phyloP scores from a whole-genome alignment of 2,329 filamentous ascomycete species.

The Penicillium vulpinum region DNA sequence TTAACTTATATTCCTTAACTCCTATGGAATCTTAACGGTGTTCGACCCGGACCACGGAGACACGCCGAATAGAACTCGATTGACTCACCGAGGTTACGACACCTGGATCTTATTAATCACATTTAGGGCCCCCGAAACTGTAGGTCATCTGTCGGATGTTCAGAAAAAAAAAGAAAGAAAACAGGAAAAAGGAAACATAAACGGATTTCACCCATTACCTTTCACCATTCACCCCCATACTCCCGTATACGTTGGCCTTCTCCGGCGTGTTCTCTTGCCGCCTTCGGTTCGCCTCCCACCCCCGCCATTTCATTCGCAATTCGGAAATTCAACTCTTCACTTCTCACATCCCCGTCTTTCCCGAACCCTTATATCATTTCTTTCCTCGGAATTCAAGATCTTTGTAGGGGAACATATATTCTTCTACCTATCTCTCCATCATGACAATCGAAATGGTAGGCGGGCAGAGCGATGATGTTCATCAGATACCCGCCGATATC shows the following conservation, averaged over 20 bases:
- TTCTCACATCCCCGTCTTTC: neutral
- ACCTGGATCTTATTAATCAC: slow-evolving; percentile 23
- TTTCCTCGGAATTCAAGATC: neutral
- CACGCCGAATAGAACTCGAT: slow-evolving; percentile 12
- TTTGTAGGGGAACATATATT: neutral
- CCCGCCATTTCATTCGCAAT: slow-evolving; percentile 8
- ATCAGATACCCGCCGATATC: slow-evolving; percentile 23
- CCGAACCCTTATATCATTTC: neutral
- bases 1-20: neutral
- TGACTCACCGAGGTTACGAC: slow-evolving; percentile 25
- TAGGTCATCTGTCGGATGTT: neutral
- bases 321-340: slow-evolving; percentile 1
- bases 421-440: slow-evolving; percentile 11
- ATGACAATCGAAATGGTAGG: slow-evolving; percentile 32
- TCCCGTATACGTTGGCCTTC: neutral
- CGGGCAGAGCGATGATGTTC: slow-evolving; percentile 32
- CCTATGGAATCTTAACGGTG: neutral
- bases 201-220: neutral
- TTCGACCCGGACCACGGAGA: slow-evolving; percentile 1
- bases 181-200: neutral
- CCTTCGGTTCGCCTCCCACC: slow-evolving; percentile 19
- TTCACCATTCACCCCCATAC: neutral
- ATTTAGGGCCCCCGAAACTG: neutral
- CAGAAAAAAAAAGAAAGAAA: neutral
- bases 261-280: slow-evolving; percentile 12